Base-by-base conservation (phyloP, 768 basidiomycete species). In the Brasilioporus rufonigricans region DNA sequence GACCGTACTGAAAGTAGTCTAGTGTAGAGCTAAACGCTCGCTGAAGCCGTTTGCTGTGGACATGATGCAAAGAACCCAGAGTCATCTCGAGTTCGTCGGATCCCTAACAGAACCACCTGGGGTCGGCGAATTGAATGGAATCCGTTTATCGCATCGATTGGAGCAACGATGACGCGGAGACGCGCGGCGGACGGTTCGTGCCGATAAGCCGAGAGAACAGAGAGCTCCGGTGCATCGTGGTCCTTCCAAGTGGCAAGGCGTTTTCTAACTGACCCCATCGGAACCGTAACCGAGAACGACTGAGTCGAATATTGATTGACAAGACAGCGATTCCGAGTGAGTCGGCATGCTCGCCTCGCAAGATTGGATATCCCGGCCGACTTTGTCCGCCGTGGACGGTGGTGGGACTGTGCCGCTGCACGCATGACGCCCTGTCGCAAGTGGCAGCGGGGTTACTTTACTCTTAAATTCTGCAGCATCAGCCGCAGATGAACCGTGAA, bases 61-160 rank as follows among this genome's bases (percentile, higher is more conserved):
- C 43, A 44, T 35, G 55, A 50, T 39, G 21, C 44, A 27, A 23
- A 53, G 58, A 60, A 60, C 40, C 27, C 41, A 41, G 7, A 27
- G 19, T 44, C 11, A 21, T 44, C 48, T 27, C 44, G 24, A 5
- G 23, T 27, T 33, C 40, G 35, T 14, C n/a, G 29, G 24, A 52
- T 24, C 57, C 57, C 57, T 50, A 52, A 38, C 35, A 45, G 29
- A 38, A 46, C 43, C 33, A 44, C 44, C 45, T 29, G 56, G 61
- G 55, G 54, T 59, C 64, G 60, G 64, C 23, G 39, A 55, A 39
- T 51, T 55, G 53, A 65, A 55, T 57, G 7, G 24, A 38, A 5
- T 55, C 64, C 57, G 61, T 45, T 48, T 50, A 49, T 63, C 50
- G 48, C 13, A 35, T n/a, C 33, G 53, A 45, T 49, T 23, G 36